Evolutionary conservation across 169 alveolate species (phyloP).

Genomic region (Eimeria necatrix): DNA sequence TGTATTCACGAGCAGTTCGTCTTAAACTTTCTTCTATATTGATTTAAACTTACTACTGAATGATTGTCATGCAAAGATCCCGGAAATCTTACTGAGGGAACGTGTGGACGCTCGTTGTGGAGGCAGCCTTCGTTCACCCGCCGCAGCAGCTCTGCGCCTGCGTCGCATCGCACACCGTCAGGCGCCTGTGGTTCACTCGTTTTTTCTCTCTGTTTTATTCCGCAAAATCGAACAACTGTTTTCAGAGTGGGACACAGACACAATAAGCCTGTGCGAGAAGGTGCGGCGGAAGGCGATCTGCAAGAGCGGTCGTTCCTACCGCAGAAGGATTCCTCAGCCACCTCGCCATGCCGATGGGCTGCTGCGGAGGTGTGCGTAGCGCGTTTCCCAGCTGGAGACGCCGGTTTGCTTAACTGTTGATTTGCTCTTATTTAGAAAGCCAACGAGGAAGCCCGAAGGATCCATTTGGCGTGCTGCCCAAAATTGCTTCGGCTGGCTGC

Average conservation of each 20-base stretch:
- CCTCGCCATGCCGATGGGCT: background rate
- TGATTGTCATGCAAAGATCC: background rate
- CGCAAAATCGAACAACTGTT: background rate
- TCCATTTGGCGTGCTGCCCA: constrained; percentile 1
- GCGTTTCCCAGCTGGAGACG: background rate
- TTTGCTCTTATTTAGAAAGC: background rate
- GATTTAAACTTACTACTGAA: too few species aligned
- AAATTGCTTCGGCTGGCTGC: constrained; percentile 67
- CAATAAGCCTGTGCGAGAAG: background rate
- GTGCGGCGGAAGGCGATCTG: constrained; percentile 35
- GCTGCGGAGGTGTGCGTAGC: background rate
- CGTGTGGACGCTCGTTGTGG: constrained; percentile 6
- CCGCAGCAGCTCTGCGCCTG: constrained; percentile 48
- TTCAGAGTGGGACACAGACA: background rate
- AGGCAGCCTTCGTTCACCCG: constrained; percentile 49
- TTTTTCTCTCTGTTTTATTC: background rate
- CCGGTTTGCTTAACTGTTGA: too few species aligned
- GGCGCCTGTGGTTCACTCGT: background rate
- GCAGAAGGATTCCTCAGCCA: constrained; percentile 51
- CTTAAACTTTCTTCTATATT: background rate
- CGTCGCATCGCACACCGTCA: constrained; percentile 54
- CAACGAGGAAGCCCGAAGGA: background rate
- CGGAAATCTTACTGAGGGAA: background rate
- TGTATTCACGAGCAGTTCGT: background rate
- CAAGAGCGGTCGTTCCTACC: constrained; percentile 65